Evolutionary conservation across 2,329 filamentous ascomycete species (phyloP), one percentile per base, ranked within the genome.

Genomic region (Colletotrichum australisinense): DNA sequence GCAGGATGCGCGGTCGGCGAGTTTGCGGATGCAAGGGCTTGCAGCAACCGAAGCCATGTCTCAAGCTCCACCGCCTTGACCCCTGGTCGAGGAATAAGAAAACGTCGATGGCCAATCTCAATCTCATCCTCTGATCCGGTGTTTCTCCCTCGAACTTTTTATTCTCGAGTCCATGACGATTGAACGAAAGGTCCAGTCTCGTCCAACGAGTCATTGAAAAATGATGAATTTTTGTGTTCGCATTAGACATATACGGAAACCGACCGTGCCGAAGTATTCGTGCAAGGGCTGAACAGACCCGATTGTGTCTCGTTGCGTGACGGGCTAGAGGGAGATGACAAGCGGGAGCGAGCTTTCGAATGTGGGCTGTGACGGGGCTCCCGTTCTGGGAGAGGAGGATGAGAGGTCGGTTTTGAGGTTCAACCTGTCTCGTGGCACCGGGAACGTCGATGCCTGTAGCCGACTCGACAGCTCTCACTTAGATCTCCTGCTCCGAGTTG

Each of bases 261-360:
- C 46, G 55, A 32, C 30, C 30, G 30, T 32, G 30, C 30, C 30
- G 30, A 28, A 35, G 42, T 56, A 60, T 32, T 73, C 26, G 70
- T 73, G 70, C 70, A 64, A 73, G 58, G 28, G 24, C 59, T 35
- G 14, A 30, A 14, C 7, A 46, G 14, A 26, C 42, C 69, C n/a
- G 42, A 9, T 60, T 60, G 59, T 70, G 70, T 52, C n/a, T 28
- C 67, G 58, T 70, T 70, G 60, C 67, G 24, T 63, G 67, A 70
- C 67, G 46, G 52, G 55, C 38, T n/a, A 42, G 24, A 32, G 26
- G 32, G 56, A 63, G 53, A 42, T 24, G 58, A 30, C 65, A 26
- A 35, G 46, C 59, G 59, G 53, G 11, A 24, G 59, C 14, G 42
- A 35, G 38, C 16, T 19, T 49, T 49, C 16, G 1, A 24, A 55